Conservation (phyloP, 2,329 filamentous ascomycete species). For the Bipolaris bicolor region DNA sequence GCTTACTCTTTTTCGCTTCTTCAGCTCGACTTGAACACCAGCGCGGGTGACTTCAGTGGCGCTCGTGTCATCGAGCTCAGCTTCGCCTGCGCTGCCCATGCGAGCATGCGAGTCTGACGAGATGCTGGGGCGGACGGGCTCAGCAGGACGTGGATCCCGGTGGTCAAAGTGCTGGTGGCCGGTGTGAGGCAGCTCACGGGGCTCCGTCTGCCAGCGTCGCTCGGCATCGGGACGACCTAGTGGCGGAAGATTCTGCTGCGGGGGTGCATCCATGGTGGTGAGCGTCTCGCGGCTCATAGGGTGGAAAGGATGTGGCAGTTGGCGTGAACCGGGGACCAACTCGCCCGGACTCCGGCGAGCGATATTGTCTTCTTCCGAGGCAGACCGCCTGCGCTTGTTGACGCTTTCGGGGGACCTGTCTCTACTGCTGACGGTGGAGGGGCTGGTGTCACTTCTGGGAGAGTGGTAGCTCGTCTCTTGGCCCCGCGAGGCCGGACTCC, state of each 20-base stretch:
- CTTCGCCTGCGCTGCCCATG: conserved; percentile 18
- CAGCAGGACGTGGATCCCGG: conserved; percentile 34
- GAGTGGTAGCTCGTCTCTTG: conserved; percentile 31
- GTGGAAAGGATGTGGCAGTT: conserved; percentile 42
- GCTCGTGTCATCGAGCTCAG: conserved; percentile 22
- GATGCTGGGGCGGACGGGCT: conserved; percentile 19
- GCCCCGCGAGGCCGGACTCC: conserved; percentile 23
- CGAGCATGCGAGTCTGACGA: conserved; percentile 21
- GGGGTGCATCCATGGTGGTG: conserved; percentile 32
- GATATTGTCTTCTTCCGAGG: conserved; percentile 56
- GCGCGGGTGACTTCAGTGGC: conserved; percentile 51
- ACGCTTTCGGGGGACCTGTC: conserved; percentile 36
- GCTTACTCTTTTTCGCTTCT: conserved; percentile 54
- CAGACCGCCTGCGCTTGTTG: conserved; percentile 71
- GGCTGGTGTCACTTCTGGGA: conserved; percentile 25
- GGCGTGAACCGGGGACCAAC: conserved; percentile 45
- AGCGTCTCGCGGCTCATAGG: conserved; percentile 47
- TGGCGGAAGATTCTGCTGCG: conserved; percentile 35
- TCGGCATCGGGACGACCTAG: conserved; percentile 36
- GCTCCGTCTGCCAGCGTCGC: conserved; percentile 39
- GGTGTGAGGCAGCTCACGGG: conserved; percentile 31
- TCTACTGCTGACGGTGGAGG: conserved; percentile 28
- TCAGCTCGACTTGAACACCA: conserved; percentile 56
- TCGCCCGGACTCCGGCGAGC: conserved; percentile 47
- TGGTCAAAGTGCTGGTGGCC: conserved; percentile 35